Conservation (phyloP, 148 eudicot genomes). For the Fagopyrum tataricum region DNA sequence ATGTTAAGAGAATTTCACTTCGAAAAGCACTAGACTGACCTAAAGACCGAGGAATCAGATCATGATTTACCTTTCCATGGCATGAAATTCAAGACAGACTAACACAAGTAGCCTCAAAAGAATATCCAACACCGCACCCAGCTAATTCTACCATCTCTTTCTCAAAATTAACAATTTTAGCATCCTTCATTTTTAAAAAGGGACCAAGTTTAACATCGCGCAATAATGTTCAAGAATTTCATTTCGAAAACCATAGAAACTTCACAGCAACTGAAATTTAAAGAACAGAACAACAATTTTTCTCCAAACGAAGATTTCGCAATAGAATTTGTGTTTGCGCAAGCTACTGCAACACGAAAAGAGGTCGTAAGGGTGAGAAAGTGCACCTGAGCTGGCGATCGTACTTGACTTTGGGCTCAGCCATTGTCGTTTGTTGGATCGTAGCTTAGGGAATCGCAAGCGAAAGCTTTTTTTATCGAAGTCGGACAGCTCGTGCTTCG, state of each 20-base stretch:
- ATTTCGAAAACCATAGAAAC: background rate
- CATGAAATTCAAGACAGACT: too few species aligned
- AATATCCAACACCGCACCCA: too few species aligned
- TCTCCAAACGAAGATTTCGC: background rate
- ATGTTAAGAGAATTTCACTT: background rate
- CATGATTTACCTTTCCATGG: too few species aligned
- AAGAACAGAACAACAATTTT: background rate
- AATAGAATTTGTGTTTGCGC: background rate
- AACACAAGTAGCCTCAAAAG: too few species aligned
- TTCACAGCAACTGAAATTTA: background rate
- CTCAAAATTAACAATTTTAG: too few species aligned
- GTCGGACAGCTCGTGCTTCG: background rate
- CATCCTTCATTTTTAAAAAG: background rate
- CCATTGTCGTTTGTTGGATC: slow-evolving; percentile 36
- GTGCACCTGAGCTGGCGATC: slow-evolving; percentile 93
- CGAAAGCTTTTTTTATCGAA: background rate
- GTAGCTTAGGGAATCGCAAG: background rate
- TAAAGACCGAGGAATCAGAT: too few species aligned
- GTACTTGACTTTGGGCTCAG: slow-evolving; percentile 83
- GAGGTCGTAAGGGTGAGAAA: background rate
- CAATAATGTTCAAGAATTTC: background rate
- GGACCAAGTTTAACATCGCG: background rate
- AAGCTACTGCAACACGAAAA: background rate
- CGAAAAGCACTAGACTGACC: background rate
- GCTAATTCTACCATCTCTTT: too few species aligned